These are phyloP conservation scores for Lagerstroemia speciosa DNA, from an alignment of 345 rosid genomes.

Conservation along the genomic window DNA sequence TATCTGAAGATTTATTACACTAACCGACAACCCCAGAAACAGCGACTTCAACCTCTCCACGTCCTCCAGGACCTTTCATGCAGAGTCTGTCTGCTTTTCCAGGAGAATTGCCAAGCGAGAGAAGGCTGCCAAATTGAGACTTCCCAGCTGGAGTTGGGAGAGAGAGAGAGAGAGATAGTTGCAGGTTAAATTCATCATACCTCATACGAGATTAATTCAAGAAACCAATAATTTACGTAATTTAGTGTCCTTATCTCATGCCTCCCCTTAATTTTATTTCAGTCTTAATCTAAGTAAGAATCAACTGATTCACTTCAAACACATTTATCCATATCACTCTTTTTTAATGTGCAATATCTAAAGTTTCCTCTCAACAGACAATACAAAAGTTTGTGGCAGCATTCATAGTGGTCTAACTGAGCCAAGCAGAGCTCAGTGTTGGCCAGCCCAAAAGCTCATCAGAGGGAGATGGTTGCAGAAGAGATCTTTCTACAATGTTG, in stretches of 20 bases:
- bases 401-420: neutral
- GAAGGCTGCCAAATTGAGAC: conserved; percentile 75
- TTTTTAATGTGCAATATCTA: neutral
- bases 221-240: neutral
- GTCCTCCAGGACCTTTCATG: conserved; percentile 99
- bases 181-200: neutral
- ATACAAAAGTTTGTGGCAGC: neutral
- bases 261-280: neutral
- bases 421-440: neutral
- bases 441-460: neutral
- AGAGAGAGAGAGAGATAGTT: neutral
- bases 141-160: conserved; percentile 68
- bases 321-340: neutral
- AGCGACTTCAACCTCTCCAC: conserved; percentile 98
- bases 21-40: conserved; percentile 88
- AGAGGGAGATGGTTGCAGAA: neutral
- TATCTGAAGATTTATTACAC: neutral
- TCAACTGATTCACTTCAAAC: neutral
- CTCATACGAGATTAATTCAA: neutral
- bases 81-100: conserved; percentile 79
- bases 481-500: neutral
- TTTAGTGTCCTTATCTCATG: neutral
- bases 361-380: neutral
- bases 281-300: neutral
- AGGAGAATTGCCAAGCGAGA: conserved; percentile 58